Conservation (phyloP, 2,329 filamentous ascomycete species). For the Monilinia fructicola region DNA sequence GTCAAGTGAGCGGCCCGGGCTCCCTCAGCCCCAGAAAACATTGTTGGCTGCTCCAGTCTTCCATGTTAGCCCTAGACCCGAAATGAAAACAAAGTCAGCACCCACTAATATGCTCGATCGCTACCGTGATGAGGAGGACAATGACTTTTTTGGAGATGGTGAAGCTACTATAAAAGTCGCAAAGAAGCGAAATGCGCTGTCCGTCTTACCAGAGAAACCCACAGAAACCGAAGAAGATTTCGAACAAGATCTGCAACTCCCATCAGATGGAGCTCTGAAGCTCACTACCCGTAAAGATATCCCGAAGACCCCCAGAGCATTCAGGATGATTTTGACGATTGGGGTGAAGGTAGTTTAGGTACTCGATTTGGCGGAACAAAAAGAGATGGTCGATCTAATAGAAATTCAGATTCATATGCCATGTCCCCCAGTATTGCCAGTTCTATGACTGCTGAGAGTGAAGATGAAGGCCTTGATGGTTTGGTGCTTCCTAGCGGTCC, state of each 20-base stretch:
- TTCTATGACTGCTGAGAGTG: conserved; percentile 86
- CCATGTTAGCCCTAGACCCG: conserved; percentile 33
- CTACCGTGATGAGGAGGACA: conserved; percentile 63
- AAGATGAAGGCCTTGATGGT: conserved; percentile 90
- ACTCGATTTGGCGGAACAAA: conserved; percentile 86
- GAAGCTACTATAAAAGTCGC: conserved; percentile 67
- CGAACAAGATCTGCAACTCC: conserved; percentile 71
- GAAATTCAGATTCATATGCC: conserved; percentile 84
- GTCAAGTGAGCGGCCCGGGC: conserved; percentile 54
- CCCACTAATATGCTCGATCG: conserved; percentile 56
- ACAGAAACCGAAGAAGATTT: conserved; percentile 60
- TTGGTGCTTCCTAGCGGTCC: conserved; percentile 80
- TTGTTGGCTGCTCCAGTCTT: conserved; percentile 40
- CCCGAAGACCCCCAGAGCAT: conserved; percentile 59
- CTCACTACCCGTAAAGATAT: conserved; percentile 61
- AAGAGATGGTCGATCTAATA: conserved; percentile 73
- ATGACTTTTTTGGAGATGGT: conserved; percentile 64
- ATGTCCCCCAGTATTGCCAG: conserved; percentile 92
- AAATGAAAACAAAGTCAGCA: conserved; percentile 34
- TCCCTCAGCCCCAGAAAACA: conserved; percentile 56
- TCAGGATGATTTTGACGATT: conserved; percentile 80
- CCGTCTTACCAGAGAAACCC: conserved; percentile 50
- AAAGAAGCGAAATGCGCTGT: conserved; percentile 55
- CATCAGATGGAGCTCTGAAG: conserved; percentile 60
- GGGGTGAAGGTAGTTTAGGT: conserved; percentile 90